Percentiles rank a stretch among this genome's conserved stretches.
These are phyloP conservation scores for Podospora anserina DNA, from an alignment of 495 filamentous ascomycete genomes.

Conservation along the genomic window DNA sequence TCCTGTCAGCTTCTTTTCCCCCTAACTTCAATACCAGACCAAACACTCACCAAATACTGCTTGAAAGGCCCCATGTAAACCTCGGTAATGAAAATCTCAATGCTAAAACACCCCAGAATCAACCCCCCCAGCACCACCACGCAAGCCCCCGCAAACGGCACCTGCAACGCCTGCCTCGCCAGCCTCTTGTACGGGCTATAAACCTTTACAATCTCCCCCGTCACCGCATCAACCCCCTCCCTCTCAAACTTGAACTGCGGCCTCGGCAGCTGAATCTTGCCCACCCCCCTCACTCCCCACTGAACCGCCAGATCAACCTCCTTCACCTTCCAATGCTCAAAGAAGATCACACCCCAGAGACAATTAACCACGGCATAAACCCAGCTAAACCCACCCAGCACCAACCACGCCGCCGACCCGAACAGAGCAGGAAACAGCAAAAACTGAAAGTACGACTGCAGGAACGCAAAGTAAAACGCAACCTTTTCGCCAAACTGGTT, in stretches of 20 bases:
- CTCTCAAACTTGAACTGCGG: constrained; percentile 76
- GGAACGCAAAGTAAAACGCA: constrained; percentile 94
- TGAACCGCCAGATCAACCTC: constrained; percentile 85
- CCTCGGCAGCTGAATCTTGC: constrained; percentile 71
- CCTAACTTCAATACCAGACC: background rate
- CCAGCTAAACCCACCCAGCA: constrained; percentile 80
- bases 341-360: constrained; percentile 85
- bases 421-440: constrained; percentile 80
- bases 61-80: constrained; percentile 92
- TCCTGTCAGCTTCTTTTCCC: constrained; percentile 30
- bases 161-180: constrained; percentile 72
- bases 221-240: constrained; percentile 72
- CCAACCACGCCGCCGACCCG: constrained; percentile 74
- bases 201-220: constrained; percentile 74
- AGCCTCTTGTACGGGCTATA: constrained; percentile 79
- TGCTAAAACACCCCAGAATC: constrained; percentile 84
- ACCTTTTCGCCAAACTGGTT: constrained; percentile 90
- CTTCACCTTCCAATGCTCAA: constrained; percentile 96
- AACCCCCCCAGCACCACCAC: constrained; percentile 68
- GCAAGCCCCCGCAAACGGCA: constrained; percentile 81
- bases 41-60: constrained; percentile 63
- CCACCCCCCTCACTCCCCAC: constrained; percentile 89
- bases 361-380: constrained; percentile 78
- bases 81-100: constrained; percentile 94
- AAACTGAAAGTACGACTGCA: constrained; percentile 88